These are phyloP conservation scores for Colletotrichum neosansevieriae DNA, from an alignment of 2,329 filamentous ascomycete species.

Conservation along the genomic window DNA sequence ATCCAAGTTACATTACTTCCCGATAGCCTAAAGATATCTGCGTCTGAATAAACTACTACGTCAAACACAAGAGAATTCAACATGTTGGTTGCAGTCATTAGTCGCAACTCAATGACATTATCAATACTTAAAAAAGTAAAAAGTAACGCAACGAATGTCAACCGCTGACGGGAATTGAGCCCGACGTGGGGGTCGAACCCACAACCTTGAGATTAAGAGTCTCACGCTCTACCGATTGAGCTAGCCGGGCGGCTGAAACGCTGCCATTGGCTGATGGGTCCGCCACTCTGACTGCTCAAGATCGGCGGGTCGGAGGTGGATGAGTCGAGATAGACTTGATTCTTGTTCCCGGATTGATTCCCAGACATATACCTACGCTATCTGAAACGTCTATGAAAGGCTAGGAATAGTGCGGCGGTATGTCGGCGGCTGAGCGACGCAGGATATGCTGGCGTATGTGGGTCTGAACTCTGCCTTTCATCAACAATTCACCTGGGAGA, in stretches of 20 bases:
- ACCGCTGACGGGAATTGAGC: conserved; percentile 40
- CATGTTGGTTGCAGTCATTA: neutral
- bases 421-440: too few relatives aligned
- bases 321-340: too few relatives aligned
- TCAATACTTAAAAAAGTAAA: neutral
- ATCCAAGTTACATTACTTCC: neutral
- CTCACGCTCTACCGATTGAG: conserved; percentile 81
- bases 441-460: too few relatives aligned
- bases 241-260: conserved; percentile 62
- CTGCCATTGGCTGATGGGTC: conserved; percentile 11
- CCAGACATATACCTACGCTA: too few relatives aligned
- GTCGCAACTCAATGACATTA: too few relatives aligned
- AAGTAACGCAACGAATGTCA: conserved; percentile 6
- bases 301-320: neutral
- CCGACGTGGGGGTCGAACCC: conserved; percentile 58
- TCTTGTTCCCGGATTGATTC: neutral
- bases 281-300: rapidly evolving
- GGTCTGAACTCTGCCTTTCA: too few relatives aligned
- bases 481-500: too few relatives aligned
- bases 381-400: too few relatives aligned
- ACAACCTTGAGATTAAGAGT: conserved; percentile 74
- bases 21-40: too few relatives aligned
- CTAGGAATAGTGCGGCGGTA: too few relatives aligned
- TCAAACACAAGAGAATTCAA: neutral
- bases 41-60: too few relatives aligned